Evolutionary conservation across 2,329 filamentous ascomycete genomes (phyloP).

Genomic region (Cladosporium halotolerans): DNA sequence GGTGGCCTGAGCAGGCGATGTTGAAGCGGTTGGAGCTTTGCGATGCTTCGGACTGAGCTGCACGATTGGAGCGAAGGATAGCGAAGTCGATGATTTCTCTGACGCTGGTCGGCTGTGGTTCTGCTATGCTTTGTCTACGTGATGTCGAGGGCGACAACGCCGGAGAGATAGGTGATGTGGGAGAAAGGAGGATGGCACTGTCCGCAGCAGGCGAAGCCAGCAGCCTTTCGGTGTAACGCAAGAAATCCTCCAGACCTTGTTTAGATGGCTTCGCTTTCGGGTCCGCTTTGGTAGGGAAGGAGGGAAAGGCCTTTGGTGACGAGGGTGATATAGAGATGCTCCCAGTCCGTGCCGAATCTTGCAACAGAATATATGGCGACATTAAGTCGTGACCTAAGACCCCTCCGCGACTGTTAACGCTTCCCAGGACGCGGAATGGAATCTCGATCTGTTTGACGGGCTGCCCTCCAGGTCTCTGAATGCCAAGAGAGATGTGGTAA

Average conservation of each 20-base stretch:
- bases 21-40: conserved; percentile 90
- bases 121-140: conserved; percentile 30
- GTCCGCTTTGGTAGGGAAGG: conserved; percentile 22
- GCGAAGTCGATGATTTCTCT: conserved; percentile 88
- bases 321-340: conserved; percentile 27
- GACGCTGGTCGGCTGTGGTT: conserved; percentile 50
- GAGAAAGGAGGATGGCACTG: conserved; percentile 61
- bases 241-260: conserved; percentile 55
- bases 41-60: conserved; percentile 44
- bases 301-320: conserved; percentile 12
- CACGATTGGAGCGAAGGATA: conserved; percentile 71
- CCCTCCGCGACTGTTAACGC: conserved; percentile 83
- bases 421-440: conserved; percentile 87
- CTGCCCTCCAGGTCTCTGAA: conserved; percentile 76
- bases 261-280: conserved; percentile 35
- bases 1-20: conserved; percentile 83
- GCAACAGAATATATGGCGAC: conserved; percentile 83
- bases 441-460: conserved; percentile 83
- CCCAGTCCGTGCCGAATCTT: conserved; percentile 63
- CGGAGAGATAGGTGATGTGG: conserved; percentile 49
- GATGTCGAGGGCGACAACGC: conserved; percentile 52
- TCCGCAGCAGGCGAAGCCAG: conserved; percentile 53
- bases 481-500: conserved; percentile 86
- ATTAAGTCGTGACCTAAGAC: conserved; percentile 90
- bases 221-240: conserved; percentile 71